A percentile compares a stretch with the other conserved stretches of the same genome.
Conservation (phyloP, 192 early-diverging fungal species). For the Pilaira anomala region DNA sequence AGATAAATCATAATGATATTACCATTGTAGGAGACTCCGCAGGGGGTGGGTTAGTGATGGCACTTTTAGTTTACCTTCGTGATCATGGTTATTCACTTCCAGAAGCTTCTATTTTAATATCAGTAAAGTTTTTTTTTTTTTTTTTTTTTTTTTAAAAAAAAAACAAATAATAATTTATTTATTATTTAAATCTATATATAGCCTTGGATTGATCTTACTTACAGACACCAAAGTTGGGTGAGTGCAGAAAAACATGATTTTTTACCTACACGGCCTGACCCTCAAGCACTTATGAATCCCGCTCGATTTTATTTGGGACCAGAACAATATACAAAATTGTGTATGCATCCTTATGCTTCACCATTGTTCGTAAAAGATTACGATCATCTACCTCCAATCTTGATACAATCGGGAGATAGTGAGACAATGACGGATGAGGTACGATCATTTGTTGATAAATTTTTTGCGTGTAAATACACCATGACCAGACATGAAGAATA, state of each 20-base stretch:
- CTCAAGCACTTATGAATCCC: slow-evolving; percentile 37
- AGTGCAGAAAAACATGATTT: slow-evolving; percentile 33
- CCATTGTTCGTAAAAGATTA: slow-evolving; percentile 39
- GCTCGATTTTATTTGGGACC: slow-evolving; percentile 38
- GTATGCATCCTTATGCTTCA: slow-evolving; percentile 48
- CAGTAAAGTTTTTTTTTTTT: slow-evolving; percentile 33
- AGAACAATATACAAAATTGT: slow-evolving; percentile 29
- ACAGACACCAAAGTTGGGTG: slow-evolving; percentile 44
- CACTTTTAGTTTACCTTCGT: slow-evolving; percentile 53
- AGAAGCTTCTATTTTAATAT: slow-evolving; percentile 53
- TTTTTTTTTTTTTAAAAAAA: slow-evolving; percentile 18
- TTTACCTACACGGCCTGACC: slow-evolving; percentile 30
- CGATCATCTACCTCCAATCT: slow-evolving; percentile 39
- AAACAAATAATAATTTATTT: slow-evolving; percentile 23
- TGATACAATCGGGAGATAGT: slow-evolving; percentile 47
- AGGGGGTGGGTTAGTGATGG: slow-evolving; percentile 58
- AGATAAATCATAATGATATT: slow-evolving; percentile 56
- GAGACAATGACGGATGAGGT: slow-evolving; percentile 47
- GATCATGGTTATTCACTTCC: slow-evolving; percentile 45
- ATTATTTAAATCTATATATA: slow-evolving; percentile 11
- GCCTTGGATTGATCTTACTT: slow-evolving; percentile 53
- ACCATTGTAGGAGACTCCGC: slow-evolving; percentile 66
- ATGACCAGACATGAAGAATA: slow-evolving; percentile 18
- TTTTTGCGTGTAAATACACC: slow-evolving; percentile 16
- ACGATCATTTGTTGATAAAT: slow-evolving; percentile 12